Conservation (phyloP, 2,329 filamentous ascomycete species). For the Huntiella savannae region DNA sequence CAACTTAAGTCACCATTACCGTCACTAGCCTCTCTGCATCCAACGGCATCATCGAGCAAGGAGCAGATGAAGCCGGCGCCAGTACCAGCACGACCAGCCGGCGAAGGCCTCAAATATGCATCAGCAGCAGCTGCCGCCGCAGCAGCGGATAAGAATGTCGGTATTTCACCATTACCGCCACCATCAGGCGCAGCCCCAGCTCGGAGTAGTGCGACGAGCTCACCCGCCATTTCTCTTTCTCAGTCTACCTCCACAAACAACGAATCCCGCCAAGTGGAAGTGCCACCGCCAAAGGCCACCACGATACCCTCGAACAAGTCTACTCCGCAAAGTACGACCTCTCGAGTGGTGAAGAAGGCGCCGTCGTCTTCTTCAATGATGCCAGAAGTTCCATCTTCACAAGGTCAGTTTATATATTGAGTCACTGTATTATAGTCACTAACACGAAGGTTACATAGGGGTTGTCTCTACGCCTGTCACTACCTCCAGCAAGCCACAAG, state of each 20-base stretch:
- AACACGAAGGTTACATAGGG: too few species aligned
- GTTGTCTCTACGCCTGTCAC: background rate
- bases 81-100: slow-evolving; percentile 62
- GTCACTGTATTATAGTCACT: background rate
- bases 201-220: slow-evolving; percentile 35
- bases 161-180: slow-evolving; percentile 82
- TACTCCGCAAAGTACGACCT: slow-evolving; percentile 8
- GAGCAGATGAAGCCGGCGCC: slow-evolving; percentile 81
- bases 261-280: slow-evolving; percentile 19
- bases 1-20: slow-evolving; percentile 89
- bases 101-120: slow-evolving; percentile 88
- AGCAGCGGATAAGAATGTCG: slow-evolving; percentile 76
- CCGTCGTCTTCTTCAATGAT: slow-evolving; percentile 24
- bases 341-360: slow-evolving; percentile 12
- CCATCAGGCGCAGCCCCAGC: slow-evolving; percentile 45
- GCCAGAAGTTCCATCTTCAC: slow-evolving; percentile 23
- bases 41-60: slow-evolving; percentile 44
- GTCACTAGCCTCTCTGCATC: slow-evolving; percentile 77
- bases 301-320: slow-evolving; percentile 19
- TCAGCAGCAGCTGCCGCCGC: slow-evolving; percentile 89
- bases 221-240: slow-evolving; percentile 28
- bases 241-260: slow-evolving; percentile 23
- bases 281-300: slow-evolving; percentile 22
- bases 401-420: slow-evolving; percentile 20
- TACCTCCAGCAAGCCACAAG: background rate